Evolutionary conservation across 1,139 yeast species (phyloP).

Genomic region (Candida tropicalis): DNA sequence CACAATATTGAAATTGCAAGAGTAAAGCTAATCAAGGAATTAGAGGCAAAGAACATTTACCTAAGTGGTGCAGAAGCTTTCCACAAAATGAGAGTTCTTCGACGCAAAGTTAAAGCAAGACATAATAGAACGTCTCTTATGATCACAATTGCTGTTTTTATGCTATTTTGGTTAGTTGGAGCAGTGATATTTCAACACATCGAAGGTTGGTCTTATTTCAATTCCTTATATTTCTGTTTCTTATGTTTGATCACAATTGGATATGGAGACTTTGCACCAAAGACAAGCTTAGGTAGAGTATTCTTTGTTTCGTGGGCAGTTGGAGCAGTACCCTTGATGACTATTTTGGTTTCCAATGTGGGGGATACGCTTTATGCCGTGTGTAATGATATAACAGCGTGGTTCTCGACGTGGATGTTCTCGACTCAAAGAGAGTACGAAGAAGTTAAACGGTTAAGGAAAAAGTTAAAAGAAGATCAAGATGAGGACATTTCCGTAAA

Average conservation of each 20-base stretch:
- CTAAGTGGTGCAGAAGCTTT: conserved; percentile 49
- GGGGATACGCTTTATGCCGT: conserved; percentile 60
- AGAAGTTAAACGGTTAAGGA: conserved; percentile 5
- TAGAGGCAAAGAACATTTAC: conserved; percentile 20
- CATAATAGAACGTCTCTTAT: conserved; percentile 38
- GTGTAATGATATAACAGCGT: conserved; percentile 22
- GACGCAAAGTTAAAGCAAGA: conserved; percentile 35
- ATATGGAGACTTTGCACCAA: conserved; percentile 76
- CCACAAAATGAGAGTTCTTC: conserved; percentile 52
- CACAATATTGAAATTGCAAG: conserved; percentile 52
- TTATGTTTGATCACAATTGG: conserved; percentile 81
- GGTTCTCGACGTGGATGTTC: conserved; percentile 19
- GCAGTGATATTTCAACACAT: conserved; percentile 59
- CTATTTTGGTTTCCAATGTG: conserved; percentile 70
- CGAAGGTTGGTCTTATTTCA: conserved; percentile 72
- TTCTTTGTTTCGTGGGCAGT: conserved; percentile 81
- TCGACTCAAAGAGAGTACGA: conserved; percentile 13
- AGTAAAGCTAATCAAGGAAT: conserved; percentile 18
- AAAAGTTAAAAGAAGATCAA: conserved; percentile 17
- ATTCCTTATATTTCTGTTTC: conserved; percentile 71
- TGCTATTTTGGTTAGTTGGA: conserved; percentile 70
- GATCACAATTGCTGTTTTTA: conserved; percentile 48
- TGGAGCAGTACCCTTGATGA: conserved; percentile 84
- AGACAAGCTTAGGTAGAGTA: conserved; percentile 62
- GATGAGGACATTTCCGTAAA: conserved; percentile 18